A percentile compares a stretch with the other conserved stretches of the same genome.
These are phyloP conservation scores for Angomonas deanei DNA, from an alignment of 208 protist species.

Conservation along the genomic window DNA sequence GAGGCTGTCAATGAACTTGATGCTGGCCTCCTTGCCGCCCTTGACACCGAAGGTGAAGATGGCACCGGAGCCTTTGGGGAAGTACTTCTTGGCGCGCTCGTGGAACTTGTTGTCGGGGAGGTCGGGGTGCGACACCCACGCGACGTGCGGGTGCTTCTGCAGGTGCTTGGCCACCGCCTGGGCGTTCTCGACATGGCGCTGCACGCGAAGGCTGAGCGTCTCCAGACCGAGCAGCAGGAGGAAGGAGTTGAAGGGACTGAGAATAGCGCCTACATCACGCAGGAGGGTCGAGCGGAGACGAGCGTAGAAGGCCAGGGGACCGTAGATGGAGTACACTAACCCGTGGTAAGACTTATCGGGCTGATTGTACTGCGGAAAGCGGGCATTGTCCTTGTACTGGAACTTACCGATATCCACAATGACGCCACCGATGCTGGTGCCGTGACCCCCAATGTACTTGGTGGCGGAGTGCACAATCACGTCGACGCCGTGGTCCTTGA, in stretches of 20 bases:
- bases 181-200: constrained; percentile 26
- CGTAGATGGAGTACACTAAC: background rate
- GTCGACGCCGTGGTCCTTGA: constrained; percentile 76
- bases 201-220: constrained; percentile 79
- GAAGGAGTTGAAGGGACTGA: constrained; percentile 75
- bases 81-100: constrained; percentile 5
- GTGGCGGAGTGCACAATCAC: constrained; percentile 83
- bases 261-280: constrained; percentile 30
- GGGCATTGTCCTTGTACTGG: constrained; percentile 11
- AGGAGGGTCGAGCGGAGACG: background rate
- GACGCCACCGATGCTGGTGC: constrained; percentile 53
- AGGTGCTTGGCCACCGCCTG: constrained; percentile 27
- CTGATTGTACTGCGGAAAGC: constrained; percentile 21
- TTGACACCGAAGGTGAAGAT: constrained; percentile 22
- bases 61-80: constrained; percentile 3
- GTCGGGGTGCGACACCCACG: background rate
- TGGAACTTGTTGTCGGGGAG: constrained; percentile 1
- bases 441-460: constrained; percentile 63
- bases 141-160: constrained; percentile 5
- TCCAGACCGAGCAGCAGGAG: constrained; percentile 71
- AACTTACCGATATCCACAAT: constrained; percentile 66
- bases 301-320: background rate
- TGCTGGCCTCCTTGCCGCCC: constrained; percentile 9
- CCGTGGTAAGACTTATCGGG: constrained; percentile 44
- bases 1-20: constrained; percentile 39